Evolutionary conservation across 148 eudicot genomes (phyloP), one percentile per base, ranked within the genome.

Genomic region (Amaranthus cruentus): DNA sequence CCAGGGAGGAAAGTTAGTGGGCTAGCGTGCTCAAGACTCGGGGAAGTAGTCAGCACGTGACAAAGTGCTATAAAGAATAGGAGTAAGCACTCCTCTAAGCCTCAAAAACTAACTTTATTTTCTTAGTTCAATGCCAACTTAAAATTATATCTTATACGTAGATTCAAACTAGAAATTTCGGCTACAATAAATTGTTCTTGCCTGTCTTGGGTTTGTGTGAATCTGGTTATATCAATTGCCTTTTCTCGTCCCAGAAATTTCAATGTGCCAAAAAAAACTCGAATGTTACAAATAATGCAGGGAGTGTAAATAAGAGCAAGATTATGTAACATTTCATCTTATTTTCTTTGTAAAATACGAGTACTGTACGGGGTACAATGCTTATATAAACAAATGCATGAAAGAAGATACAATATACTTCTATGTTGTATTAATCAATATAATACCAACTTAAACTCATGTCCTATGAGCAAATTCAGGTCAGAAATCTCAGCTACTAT

Each of bases 391-490:
- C 12, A 55, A 55, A 6, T 5, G 47, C 51, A 62, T 43, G 43
- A 61, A 62, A 9, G 11, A 62, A 43, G 66, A 62, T 64, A 11
- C 51, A 67, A 1, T 6, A 3, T 48, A 6, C 15, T 50, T 11
- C 13, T 7, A 55, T 14, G 3, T 2, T 14, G 3, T 2, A 10
- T 10, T 55, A 55, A 3, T 55, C 42, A 10, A 9, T 73, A 53
- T 69, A 87, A 13, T 66, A 79, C 70, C 60, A 90, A 11, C 47
- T 66, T 70, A 59, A 88, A 89, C 52, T 76, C 80, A 59, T 78
- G 72, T 68, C 94, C 97, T 2, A 91, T 47, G 21, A 82, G 82
- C 66, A 83, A 12, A 2, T 69, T 69, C 70, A 91, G 46, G 6
- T 61, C 77, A 3, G 85, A 72, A 28, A 88, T 72, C 71, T 88